Percentiles rank a stretch among this genome's conserved stretches.
Conservation (phyloP, 106 monocot genomes). For the Dendrobium huoshanense region DNA sequence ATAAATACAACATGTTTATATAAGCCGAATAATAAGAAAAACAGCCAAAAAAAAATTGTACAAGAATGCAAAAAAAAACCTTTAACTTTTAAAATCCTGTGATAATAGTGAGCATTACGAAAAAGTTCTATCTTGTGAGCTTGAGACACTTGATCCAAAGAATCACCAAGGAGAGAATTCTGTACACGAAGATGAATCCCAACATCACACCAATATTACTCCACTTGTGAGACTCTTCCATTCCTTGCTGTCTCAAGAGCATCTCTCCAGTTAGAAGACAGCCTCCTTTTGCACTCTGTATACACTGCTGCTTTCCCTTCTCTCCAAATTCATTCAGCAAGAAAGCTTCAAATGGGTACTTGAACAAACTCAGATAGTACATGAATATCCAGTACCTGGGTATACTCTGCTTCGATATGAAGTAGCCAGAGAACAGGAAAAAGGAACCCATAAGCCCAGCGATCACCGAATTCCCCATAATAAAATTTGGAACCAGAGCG, state of each 20-base stretch:
- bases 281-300: constrained; percentile 11
- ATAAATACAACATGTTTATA: too few species aligned
- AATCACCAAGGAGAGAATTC: constrained; percentile 58
- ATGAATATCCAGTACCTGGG: constrained; percentile 93
- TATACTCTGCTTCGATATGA: constrained; percentile 68
- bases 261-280: constrained; percentile 50
- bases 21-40: too few species aligned
- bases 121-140: constrained; percentile 32
- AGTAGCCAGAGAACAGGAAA: constrained; percentile 98
- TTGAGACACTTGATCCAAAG: constrained; percentile 59
- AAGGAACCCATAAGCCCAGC: constrained; percentile 81
- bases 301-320: constrained; percentile 39
- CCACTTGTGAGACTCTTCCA: constrained; percentile 50
- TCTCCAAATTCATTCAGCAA: constrained; percentile 67
- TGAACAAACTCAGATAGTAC: constrained; percentile 96
- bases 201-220: constrained; percentile 48
- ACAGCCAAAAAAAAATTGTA: too few species aligned
- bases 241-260: constrained; percentile 60
- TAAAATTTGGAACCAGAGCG: constrained; percentile 84
- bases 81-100: too few species aligned
- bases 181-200: constrained; percentile 52
- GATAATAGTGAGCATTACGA: too few species aligned
- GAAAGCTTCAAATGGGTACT: constrained; percentile 91
- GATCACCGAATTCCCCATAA: constrained; percentile 82
- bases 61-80: too few species aligned